phyloP scores from a whole-genome alignment of 805 yeast species.

The Yarrowia hollandica region DNA sequence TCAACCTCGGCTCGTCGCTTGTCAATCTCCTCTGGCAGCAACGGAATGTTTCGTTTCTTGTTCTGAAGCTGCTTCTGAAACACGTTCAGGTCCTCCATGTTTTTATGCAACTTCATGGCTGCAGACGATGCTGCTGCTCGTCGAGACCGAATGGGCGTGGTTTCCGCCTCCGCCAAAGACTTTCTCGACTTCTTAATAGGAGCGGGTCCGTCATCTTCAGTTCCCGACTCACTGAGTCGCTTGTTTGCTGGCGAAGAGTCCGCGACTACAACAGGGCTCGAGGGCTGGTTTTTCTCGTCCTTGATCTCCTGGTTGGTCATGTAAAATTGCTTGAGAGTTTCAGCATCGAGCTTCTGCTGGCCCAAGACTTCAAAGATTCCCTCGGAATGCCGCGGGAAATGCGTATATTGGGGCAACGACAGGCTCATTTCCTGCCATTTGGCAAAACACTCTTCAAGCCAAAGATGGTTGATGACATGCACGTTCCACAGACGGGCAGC shows the following conservation, averaged over 20 bases:
- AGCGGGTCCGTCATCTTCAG: constrained; percentile 15
- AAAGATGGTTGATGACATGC: constrained; percentile 69
- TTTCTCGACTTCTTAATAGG: constrained; percentile 4
- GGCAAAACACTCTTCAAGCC: constrained; percentile 82
- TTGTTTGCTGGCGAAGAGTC: constrained; percentile 26
- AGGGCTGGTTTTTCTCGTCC: constrained; percentile 20
- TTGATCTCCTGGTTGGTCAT: constrained; percentile 34
- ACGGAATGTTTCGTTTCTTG: constrained; percentile 48
- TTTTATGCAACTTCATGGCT: constrained; percentile 60
- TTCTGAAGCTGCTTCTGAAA: constrained; percentile 65
- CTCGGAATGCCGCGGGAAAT: constrained; percentile 47
- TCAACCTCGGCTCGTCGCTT: constrained; percentile 37
- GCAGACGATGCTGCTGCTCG: constrained; percentile 65
- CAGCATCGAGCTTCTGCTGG: constrained; percentile 48
- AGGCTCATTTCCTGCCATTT: constrained; percentile 58
- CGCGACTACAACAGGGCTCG: background rate
- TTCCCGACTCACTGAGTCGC: constrained; percentile 8
- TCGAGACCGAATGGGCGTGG: constrained; percentile 28
- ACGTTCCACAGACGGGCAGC: constrained; percentile 73
- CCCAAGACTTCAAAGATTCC: constrained; percentile 53
- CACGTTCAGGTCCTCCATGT: constrained; percentile 48
- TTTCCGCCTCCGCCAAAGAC: background rate
- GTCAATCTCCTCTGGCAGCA: constrained; percentile 47
- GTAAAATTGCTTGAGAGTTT: constrained; percentile 47
- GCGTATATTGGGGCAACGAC: constrained; percentile 49